A percentile compares a stretch with the other conserved stretches of the same genome.
Evolutionary conservation across 2,329 filamentous ascomycete genomes (phyloP).

Genomic region (Paraconiothyrium brasiliense): DNA sequence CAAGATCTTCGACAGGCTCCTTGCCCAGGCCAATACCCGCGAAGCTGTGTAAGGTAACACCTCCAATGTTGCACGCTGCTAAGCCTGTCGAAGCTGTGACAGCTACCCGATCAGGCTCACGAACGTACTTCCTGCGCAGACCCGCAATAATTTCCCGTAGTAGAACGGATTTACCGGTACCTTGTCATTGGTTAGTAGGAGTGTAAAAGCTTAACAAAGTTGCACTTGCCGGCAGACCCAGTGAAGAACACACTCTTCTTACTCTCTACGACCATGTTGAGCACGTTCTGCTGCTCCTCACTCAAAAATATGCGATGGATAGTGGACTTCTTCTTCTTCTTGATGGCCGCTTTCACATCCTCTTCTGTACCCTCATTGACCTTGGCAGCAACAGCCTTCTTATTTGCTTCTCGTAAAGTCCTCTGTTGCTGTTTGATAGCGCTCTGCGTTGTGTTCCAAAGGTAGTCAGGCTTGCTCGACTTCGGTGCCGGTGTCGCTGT

Average conservation of each 20-base stretch:
- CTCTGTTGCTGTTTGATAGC: slow-evolving; percentile 81
- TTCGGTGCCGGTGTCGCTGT: slow-evolving; percentile 57
- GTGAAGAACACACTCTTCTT: slow-evolving; percentile 96
- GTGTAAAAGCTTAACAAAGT: slow-evolving; percentile 1
- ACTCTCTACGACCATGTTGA: slow-evolving; percentile 81
- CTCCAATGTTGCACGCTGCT: slow-evolving; percentile 95
- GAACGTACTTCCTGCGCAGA: slow-evolving; percentile 77
- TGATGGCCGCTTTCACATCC: slow-evolving; percentile 57
- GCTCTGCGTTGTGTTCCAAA: slow-evolving; percentile 79
- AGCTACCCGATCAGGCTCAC: slow-evolving; percentile 84
- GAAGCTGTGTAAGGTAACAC: slow-evolving; percentile 95
- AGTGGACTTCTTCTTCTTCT: slow-evolving; percentile 55
- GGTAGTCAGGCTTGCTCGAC: slow-evolving; percentile 49
- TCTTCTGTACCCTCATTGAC: slow-evolving; percentile 52
- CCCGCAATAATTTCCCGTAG: slow-evolving; percentile 90
- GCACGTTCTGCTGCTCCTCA: slow-evolving; percentile 83
- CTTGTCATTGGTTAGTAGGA: slow-evolving; percentile 32
- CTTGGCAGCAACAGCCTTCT: slow-evolving; percentile 56
- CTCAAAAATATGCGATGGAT: slow-evolving; percentile 75
- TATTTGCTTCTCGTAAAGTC: slow-evolving; percentile 70
- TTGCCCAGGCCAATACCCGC: slow-evolving; percentile 95
- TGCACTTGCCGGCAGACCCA: slow-evolving; percentile 76
- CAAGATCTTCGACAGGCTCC: slow-evolving; percentile 78
- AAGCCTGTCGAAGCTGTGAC: slow-evolving; percentile 96
- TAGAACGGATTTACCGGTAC: slow-evolving; percentile 95